Conservation (phyloP, 2,329 filamentous ascomycete genomes). For the Ilyonectria robusta region DNA sequence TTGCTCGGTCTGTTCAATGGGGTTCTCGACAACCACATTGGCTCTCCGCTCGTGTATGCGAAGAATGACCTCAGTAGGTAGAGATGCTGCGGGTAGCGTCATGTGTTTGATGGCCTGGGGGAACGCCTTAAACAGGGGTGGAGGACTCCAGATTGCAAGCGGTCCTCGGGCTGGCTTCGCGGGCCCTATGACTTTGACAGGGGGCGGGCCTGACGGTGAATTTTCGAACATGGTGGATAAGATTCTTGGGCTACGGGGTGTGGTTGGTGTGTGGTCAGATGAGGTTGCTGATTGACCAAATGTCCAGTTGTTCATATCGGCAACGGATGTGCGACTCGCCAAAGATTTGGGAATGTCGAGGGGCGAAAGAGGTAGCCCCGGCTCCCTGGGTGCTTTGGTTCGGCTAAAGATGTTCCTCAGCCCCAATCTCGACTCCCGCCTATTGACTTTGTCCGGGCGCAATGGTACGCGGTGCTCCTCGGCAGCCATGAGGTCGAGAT, state of each 20-base stretch:
- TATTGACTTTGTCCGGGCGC: slow-evolving; percentile 59
- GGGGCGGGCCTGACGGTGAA: slow-evolving; percentile 31
- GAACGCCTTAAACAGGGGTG: slow-evolving; percentile 89
- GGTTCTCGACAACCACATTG: slow-evolving; percentile 38
- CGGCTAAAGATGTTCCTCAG: slow-evolving; percentile 67
- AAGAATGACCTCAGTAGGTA: slow-evolving; percentile 79
- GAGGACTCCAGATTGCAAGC: slow-evolving; percentile 72
- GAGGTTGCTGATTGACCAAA: slow-evolving; percentile 53
- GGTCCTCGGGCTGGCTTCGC: slow-evolving; percentile 48
- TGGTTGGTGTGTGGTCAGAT: slow-evolving; percentile 54
- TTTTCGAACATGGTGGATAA: slow-evolving; percentile 46
- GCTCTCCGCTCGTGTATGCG: slow-evolving; percentile 69
- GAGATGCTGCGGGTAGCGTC: slow-evolving; percentile 75
- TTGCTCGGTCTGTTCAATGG: slow-evolving; percentile 28
- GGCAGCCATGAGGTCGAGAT: slow-evolving; percentile 42
- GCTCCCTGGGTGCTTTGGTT: slow-evolving; percentile 56
- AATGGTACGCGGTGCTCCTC: slow-evolving; percentile 58
- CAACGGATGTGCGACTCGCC: slow-evolving; percentile 62
- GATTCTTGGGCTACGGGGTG: slow-evolving; percentile 41
- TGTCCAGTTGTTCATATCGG: slow-evolving; percentile 61
- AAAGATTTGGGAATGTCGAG: slow-evolving; percentile 52
- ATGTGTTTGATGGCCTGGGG: slow-evolving; percentile 85
- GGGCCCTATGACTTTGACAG: slow-evolving; percentile 35
- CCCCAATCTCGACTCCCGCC: slow-evolving; percentile 67
- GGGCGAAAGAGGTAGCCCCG: slow-evolving; percentile 49